Conservation (phyloP, 2,329 filamentous ascomycete genomes). For the Chaetomium olivaceum region DNA sequence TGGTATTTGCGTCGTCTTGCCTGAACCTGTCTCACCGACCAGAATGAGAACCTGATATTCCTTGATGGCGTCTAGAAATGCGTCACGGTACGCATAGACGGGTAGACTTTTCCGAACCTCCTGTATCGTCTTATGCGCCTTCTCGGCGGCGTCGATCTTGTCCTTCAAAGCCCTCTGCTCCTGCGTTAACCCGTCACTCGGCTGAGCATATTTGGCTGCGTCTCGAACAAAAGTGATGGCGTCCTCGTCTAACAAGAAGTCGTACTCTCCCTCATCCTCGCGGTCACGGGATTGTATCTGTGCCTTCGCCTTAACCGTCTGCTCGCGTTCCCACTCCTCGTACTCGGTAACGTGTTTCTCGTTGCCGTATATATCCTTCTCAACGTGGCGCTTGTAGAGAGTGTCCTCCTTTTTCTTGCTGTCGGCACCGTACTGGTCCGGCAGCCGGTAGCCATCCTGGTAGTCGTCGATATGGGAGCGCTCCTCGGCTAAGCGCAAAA, state of each 20-base stretch:
- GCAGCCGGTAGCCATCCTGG: conserved; percentile 87
- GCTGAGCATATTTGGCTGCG: conserved; percentile 32
- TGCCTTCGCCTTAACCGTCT: conserved; percentile 81
- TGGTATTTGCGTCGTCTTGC: conserved; percentile 93
- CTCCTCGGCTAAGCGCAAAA: conserved; percentile 79
- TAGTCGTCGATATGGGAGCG: conserved; percentile 86
- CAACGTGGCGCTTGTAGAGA: conserved; percentile 86
- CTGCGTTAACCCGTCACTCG: conserved; percentile 58
- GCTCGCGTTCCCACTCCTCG: conserved; percentile 93
- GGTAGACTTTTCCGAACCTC: conserved; percentile 88
- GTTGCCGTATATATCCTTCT: conserved; percentile 81
- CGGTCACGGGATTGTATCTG: conserved; percentile 76
- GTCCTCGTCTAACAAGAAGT: conserved; percentile 87
- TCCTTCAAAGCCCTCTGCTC: conserved; percentile 78
- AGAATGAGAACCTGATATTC: conserved; percentile 87
- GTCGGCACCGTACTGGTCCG: conserved; percentile 92
- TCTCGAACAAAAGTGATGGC: conserved; percentile 36
- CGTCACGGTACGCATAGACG: conserved; percentile 82
- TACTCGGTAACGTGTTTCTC: conserved; percentile 91
- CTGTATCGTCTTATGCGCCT: conserved; percentile 83
- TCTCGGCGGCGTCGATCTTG: conserved; percentile 84
- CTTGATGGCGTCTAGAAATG: conserved; percentile 82
- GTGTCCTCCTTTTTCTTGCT: conserved; percentile 84
- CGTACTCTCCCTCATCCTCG: conserved; percentile 80
- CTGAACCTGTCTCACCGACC: conserved; percentile 90